phyloP scores from a whole-genome alignment of 176 grass and related monocot species.

The Zizania latifolia region DNA sequence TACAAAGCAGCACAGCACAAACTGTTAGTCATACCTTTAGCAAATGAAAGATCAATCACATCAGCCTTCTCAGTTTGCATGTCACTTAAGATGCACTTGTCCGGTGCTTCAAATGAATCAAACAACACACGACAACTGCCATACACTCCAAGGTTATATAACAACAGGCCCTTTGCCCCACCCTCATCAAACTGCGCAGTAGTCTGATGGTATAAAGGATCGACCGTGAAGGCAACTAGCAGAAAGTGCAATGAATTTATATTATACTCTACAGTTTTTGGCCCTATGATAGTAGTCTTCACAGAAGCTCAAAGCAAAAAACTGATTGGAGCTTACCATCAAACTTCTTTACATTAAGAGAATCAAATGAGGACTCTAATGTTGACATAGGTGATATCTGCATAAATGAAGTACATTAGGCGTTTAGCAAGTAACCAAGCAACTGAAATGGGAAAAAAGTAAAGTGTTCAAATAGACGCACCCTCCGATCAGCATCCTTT shows the following conservation, averaged over 20 bases:
- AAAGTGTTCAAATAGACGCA: constrained; percentile 20
- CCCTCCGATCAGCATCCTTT: constrained; percentile 74
- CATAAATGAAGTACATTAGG: constrained; percentile 15
- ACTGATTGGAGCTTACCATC: constrained; percentile 55
- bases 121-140: constrained; percentile 72
- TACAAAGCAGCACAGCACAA: background rate
- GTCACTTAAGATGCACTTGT: constrained; percentile 53
- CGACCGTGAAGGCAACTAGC: constrained; percentile 82
- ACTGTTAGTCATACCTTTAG: constrained; percentile 55
- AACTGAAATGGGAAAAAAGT: constrained; percentile 23
- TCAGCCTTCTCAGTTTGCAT: constrained; percentile 35
- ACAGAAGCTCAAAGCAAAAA: constrained; percentile 24
- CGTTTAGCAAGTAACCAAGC: constrained; percentile 7
- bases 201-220: constrained; percentile 96
- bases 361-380: constrained; percentile 83
- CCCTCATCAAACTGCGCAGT: constrained; percentile 98
- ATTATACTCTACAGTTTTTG: background rate
- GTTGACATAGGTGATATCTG: constrained; percentile 82
- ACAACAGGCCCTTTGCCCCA: constrained; percentile 86
- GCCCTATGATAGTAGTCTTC: constrained; percentile 2
- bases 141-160: constrained; percentile 91
- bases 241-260: constrained; percentile 33
- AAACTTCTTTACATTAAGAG: constrained; percentile 94
- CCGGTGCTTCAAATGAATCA: constrained; percentile 90
- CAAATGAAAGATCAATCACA: constrained; percentile 77